Conservation (phyloP, 2,329 filamentous ascomycete genomes). For the Sporothrix inflata region DNA sequence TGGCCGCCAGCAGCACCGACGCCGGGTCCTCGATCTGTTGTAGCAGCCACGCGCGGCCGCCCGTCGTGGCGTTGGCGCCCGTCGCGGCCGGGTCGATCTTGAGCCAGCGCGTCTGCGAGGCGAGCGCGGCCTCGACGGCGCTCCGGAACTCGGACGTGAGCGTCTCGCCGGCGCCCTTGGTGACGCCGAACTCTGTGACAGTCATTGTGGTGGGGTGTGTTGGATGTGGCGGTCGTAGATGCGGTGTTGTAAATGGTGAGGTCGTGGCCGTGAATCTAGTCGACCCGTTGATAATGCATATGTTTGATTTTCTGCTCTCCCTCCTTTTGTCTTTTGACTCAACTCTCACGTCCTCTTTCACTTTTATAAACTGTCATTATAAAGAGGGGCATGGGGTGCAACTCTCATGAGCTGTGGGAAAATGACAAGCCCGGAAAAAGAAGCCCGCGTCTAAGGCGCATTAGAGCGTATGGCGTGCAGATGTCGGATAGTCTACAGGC, state of each 20-base stretch:
- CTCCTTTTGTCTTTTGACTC: background rate
- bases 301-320: background rate
- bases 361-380: background rate
- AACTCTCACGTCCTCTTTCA: background rate
- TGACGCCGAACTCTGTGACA: slow-evolving; percentile 47
- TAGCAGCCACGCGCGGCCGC: slow-evolving; percentile 42
- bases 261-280: no score
- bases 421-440: slow-evolving; percentile 19
- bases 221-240: no score
- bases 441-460: slow-evolving; percentile 13
- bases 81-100: background rate
- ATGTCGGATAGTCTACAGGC: background rate
- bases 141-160: slow-evolving; percentile 42
- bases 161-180: slow-evolving; percentile 41
- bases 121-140: slow-evolving; percentile 40
- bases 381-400: background rate
- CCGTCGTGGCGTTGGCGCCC: slow-evolving; percentile 38
- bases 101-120: slow-evolving; percentile 47
- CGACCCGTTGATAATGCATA: no score
- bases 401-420: background rate
- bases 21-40: slow-evolving; percentile 44
- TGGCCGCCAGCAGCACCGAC: slow-evolving; percentile 49
- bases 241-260: no score
- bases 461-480: slow-evolving; percentile 7
- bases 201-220: slow-evolving; percentile 38